A percentile compares a stretch with the other conserved stretches of the same genome.
phyloP scores from a whole-genome alignment of 495 filamentous ascomycete species.

The Penicillium taxi region DNA sequence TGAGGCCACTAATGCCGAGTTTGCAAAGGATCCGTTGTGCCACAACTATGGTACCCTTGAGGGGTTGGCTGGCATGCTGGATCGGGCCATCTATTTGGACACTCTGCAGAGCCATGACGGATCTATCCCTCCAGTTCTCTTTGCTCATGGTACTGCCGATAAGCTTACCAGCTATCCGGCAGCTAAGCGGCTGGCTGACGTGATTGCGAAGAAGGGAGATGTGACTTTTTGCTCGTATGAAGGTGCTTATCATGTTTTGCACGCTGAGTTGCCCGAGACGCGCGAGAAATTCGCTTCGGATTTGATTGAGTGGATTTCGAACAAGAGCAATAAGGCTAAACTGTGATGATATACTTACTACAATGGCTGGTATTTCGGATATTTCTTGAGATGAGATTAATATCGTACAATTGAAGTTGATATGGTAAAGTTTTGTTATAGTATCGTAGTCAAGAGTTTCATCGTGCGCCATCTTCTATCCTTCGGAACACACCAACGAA shows the following conservation, averaged over 20 bases:
- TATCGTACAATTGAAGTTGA: no score
- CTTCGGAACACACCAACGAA: constrained; percentile 63
- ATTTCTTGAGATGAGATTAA: constrained; percentile 2
- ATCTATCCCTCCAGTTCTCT: no score
- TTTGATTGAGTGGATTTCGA: constrained; percentile 72
- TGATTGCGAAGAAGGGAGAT: constrained; percentile 47
- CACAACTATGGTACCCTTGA: constrained; percentile 76
- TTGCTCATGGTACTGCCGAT: constrained; percentile 64
- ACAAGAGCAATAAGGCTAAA: constrained; percentile 6
- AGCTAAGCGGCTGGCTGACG: constrained; percentile 53
- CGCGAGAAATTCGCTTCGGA: constrained; percentile 58
- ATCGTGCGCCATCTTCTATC: constrained; percentile 26
- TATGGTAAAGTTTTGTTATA: no score
- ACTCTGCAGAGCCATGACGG: no score
- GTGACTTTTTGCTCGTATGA: constrained; percentile 64
- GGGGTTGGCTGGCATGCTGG: constrained; percentile 65
- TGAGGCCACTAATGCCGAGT: constrained; percentile 32
- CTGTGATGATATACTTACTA: constrained; percentile 3
- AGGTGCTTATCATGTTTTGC: constrained; percentile 68
- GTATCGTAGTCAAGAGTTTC: no score
- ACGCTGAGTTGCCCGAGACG: constrained; percentile 58
- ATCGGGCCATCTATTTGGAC: constrained; percentile 41
- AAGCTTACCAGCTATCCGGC: constrained; percentile 53
- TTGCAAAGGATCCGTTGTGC: constrained; percentile 52
- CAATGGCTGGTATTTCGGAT: neutral